Evolutionary conservation across 805 yeast genomes (phyloP).

Genomic region (Phaffomyces thermotolerans): DNA sequence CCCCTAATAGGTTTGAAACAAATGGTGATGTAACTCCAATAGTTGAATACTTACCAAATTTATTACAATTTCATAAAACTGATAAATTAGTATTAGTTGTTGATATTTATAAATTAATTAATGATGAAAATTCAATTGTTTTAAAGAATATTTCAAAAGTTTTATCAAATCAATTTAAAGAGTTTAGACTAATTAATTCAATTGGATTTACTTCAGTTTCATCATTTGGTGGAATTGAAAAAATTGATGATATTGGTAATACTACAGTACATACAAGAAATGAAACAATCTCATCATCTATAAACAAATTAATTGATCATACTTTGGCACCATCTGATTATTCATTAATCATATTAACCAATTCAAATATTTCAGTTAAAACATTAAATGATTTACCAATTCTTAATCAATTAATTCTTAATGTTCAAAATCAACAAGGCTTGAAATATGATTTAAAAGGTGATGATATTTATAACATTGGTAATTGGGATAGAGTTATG

Average conservation of each 20-base stretch:
- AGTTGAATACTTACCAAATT: neutral
- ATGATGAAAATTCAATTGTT: conserved; percentile 1
- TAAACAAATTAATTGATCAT: neutral
- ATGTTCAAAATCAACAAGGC: conserved; percentile 1
- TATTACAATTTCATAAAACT: conserved; percentile 8
- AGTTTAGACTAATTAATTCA: conserved; percentile 12
- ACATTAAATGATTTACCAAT: conserved; percentile 4
- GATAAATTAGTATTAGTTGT: conserved; percentile 12
- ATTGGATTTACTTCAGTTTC: conserved; percentile 5
- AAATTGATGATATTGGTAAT: neutral
- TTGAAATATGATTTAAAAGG: too few species aligned
- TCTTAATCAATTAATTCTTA: conserved; percentile 12
- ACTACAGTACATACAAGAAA: neutral
- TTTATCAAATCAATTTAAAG: conserved; percentile 10
- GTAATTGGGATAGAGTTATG: conserved; percentile 22
- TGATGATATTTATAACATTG: too few species aligned
- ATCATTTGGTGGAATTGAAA: conserved; percentile 4
- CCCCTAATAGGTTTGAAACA: conserved; percentile 12
- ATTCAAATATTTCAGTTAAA: conserved; percentile 2
- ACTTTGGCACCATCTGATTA: neutral
- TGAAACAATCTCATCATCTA: neutral
- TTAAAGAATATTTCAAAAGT: conserved; percentile 20
- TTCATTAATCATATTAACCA: conserved; percentile 14
- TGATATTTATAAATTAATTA: conserved; percentile 13
- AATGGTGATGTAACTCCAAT: conserved; percentile 9